A percentile compares a stretch with the other conserved stretches of the same genome.
These are phyloP conservation scores for Hypoxylon sp. DNA, from an alignment of 2,329 filamentous ascomycete species.

Conservation along the genomic window DNA sequence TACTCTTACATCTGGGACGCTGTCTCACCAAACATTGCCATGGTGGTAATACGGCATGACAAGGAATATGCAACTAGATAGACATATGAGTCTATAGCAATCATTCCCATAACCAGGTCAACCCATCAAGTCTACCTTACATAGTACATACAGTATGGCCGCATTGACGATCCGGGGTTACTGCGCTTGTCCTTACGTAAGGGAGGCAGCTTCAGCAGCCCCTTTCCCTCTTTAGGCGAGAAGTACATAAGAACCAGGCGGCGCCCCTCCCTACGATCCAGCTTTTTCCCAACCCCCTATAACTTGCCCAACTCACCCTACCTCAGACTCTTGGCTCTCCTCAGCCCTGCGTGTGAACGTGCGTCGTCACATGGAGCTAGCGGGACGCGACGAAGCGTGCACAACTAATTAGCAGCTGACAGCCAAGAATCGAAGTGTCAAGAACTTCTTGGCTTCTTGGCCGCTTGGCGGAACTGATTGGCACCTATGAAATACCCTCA, in stretches of 20 bases:
- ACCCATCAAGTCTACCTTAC: too few relatives aligned
- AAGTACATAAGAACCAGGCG: neutral
- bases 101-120: conserved; percentile 7
- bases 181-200: conserved; percentile 6
- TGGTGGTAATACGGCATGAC: conserved; percentile 8
- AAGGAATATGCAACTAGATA: conserved; percentile 4
- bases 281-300: neutral
- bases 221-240: conserved; percentile 5
- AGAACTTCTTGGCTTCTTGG: conserved; percentile 25
- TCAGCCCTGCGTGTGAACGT: conserved; percentile 39
- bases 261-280: neutral
- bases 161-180: conserved; percentile 9
- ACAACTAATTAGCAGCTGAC: conserved; percentile 8
- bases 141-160: too few relatives aligned
- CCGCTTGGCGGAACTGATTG: conserved; percentile 14
- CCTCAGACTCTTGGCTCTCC: conserved; percentile 35
- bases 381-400: conserved; percentile 19
- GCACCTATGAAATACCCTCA: conserved; percentile 9
- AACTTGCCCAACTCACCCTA: conserved; percentile 7
- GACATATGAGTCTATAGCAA: conserved; percentile 12
- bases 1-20: conserved; percentile 16
- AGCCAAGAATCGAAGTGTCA: conserved; percentile 1
- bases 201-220: conserved; percentile 9
- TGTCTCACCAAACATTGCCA: conserved; percentile 6
- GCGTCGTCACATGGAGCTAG: conserved; percentile 32